A percentile compares a stretch with the other conserved stretches of the same genome.
phyloP scores from a whole-genome alignment of 371 early-diverging fungal species.

The Syncephalis fuscata region DNA sequence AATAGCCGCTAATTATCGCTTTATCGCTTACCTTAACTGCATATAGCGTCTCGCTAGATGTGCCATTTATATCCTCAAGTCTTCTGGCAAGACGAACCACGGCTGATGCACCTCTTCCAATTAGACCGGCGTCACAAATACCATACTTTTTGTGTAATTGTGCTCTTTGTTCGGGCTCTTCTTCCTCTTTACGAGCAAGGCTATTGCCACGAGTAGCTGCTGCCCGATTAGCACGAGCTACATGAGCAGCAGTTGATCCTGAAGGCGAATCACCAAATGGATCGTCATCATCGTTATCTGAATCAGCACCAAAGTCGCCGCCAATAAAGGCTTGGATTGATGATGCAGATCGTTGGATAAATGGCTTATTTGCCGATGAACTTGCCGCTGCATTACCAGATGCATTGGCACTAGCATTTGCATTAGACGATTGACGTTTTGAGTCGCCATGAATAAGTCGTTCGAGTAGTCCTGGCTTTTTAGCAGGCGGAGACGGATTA shows the following conservation, averaged over 20 bases:
- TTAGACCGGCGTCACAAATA: slow-evolving; percentile 50
- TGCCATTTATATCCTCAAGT: slow-evolving; percentile 8
- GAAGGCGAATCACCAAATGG: not conserved
- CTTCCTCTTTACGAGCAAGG: not conserved
- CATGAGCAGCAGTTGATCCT: not conserved
- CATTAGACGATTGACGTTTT: no score
- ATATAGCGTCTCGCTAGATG: slow-evolving; percentile 44
- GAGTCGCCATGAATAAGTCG: no score
- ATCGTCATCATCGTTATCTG: slow-evolving; percentile 7
- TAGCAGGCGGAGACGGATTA: no score
- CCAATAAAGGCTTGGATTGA: no score
- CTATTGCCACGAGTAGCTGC: not conserved
- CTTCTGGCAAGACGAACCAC: slow-evolving; percentile 74
- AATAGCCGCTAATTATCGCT: not conserved
- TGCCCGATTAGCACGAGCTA: not conserved
- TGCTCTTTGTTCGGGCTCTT: not conserved
- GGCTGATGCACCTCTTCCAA: slow-evolving; percentile 86
- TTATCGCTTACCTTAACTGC: slow-evolving; percentile 52
- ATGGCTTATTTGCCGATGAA: no score
- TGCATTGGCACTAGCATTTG: no score
- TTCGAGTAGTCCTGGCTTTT: no score
- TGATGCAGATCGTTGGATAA: no score
- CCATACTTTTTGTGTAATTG: slow-evolving; percentile 46
- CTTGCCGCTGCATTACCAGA: no score
- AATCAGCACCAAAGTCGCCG: not conserved